Conservation (phyloP, 1,139 yeast genomes). For the Diutina catenulata region DNA sequence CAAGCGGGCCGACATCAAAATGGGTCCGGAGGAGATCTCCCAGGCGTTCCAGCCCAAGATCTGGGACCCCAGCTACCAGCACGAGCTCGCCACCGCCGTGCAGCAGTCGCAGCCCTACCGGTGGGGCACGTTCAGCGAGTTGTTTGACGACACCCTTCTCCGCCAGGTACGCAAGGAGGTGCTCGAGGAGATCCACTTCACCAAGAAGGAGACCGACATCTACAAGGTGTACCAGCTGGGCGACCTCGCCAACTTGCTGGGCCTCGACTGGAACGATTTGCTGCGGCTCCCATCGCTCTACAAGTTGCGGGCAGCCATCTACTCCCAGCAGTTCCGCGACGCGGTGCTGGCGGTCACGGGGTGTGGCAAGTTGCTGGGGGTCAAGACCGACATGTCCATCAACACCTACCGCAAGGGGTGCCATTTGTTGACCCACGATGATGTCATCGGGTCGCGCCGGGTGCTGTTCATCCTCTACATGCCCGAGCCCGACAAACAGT, state of each 20-base stretch:
- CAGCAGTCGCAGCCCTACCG: conserved; percentile 59
- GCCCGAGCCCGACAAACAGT: conserved; percentile 80
- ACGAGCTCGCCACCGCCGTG: conserved; percentile 27
- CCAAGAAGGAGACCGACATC: conserved; percentile 92
- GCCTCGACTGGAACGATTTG: conserved; percentile 67
- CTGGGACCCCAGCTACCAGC: conserved; percentile 36
- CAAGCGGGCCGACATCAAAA: too few relatives aligned
- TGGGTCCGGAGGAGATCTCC: conserved; percentile 31
- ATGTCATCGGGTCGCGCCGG: conserved; percentile 90
- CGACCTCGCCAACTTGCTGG: conserved; percentile 86
- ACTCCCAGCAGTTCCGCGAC: conserved; percentile 76
- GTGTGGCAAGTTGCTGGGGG: conserved; percentile 81
- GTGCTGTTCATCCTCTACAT: conserved; percentile 86
- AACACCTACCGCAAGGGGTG: conserved; percentile 90
- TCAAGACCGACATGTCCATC: conserved; percentile 83
- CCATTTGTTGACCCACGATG: conserved; percentile 91
- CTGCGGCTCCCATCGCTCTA: conserved; percentile 61
- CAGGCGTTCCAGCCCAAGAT: conserved; percentile 43
- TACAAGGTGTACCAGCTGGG: conserved; percentile 94
- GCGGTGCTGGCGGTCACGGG: conserved; percentile 74
- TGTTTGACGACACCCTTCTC: conserved; percentile 67
- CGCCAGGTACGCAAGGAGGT: conserved; percentile 79
- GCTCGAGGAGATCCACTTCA: conserved; percentile 71
- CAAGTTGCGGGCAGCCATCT: conserved; percentile 74
- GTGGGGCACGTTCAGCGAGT: conserved; percentile 74